These are phyloP conservation scores for Neurospora tetraspora DNA, from an alignment of 495 filamentous ascomycete genomes.

Conservation along the genomic window DNA sequence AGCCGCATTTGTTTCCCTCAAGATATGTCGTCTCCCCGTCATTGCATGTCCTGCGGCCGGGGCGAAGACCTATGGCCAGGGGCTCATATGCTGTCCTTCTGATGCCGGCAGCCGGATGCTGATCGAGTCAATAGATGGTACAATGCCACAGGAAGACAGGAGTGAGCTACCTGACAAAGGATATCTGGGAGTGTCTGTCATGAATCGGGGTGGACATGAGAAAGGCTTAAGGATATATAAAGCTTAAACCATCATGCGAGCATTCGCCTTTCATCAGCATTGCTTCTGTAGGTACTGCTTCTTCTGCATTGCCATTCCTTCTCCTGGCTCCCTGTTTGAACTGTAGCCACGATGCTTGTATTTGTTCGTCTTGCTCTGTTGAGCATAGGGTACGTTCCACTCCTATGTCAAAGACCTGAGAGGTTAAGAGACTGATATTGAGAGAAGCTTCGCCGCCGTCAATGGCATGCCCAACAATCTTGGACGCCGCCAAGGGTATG, in stretches of 20 bases:
- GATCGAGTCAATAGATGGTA: neutral
- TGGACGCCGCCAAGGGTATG: neutral
- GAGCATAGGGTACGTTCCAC: neutral
- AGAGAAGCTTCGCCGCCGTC: neutral
- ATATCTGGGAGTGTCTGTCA: neutral
- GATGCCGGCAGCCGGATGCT: neutral
- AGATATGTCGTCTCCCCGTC: neutral
- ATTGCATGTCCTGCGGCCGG: neutral
- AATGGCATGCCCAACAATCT: neutral
- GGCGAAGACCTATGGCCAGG: neutral
- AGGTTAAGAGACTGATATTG: neutral
- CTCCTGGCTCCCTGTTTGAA: neutral
- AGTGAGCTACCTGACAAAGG: neutral
- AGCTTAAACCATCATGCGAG: neutral
- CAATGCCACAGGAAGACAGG: neutral
- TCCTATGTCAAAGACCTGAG: neutral
- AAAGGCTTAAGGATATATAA: neutral
- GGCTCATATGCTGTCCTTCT: neutral
- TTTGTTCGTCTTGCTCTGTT: neutral
- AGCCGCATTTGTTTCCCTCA: neutral
- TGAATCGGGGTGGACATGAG: neutral
- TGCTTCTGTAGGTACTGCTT: neutral
- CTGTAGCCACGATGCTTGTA: neutral
- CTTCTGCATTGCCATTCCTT: neutral
- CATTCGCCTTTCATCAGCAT: neutral